Evolutionary conservation across 2,329 filamentous ascomycete genomes (phyloP).

Genomic region (Lasiodiplodia sp.): DNA sequence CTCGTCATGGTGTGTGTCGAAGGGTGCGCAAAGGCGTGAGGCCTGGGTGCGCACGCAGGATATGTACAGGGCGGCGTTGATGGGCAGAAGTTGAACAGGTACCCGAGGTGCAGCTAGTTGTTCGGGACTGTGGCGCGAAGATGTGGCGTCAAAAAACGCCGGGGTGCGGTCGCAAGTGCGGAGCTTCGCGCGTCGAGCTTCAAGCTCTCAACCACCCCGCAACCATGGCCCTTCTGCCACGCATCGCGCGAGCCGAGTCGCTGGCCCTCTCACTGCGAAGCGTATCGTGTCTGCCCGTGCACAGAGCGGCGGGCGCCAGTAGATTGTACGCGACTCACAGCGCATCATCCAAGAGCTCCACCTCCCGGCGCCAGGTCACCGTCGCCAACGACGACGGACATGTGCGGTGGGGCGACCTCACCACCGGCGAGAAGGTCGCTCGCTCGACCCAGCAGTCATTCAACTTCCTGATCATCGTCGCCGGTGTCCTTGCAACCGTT

Average conservation of each 20-base stretch:
- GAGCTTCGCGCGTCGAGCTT: conserved; percentile 4
- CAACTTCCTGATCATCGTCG: conserved; percentile 80
- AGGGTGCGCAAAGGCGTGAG: not conserved
- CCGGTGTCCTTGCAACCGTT: conserved; percentile 80
- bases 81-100: not conserved
- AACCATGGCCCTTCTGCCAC: conserved; percentile 55
- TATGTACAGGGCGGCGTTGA: conserved; percentile 26
- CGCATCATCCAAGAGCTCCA: conserved; percentile 17
- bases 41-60: conserved; percentile 2
- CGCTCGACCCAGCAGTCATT: conserved; percentile 89
- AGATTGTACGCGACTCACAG: conserved; percentile 20
- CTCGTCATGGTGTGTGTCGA: conserved; percentile 19
- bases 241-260: conserved; percentile 15
- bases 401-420: conserved; percentile 82
- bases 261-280: not conserved
- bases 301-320: not conserved
- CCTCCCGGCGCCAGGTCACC: conserved; percentile 65
- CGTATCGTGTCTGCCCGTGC: not conserved
- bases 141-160: conserved; percentile 21
- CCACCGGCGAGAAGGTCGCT: conserved; percentile 76
- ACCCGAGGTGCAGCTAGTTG: conserved; percentile 5
- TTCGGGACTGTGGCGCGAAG: conserved; percentile 1
- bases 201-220: conserved; percentile 38
- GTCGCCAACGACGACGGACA: conserved; percentile 85
- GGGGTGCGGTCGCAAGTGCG: conserved; percentile 4